Base-by-base conservation (phyloP, 1,284 basidiomycete genomes). In the Ceratobasidium sp. region DNA sequence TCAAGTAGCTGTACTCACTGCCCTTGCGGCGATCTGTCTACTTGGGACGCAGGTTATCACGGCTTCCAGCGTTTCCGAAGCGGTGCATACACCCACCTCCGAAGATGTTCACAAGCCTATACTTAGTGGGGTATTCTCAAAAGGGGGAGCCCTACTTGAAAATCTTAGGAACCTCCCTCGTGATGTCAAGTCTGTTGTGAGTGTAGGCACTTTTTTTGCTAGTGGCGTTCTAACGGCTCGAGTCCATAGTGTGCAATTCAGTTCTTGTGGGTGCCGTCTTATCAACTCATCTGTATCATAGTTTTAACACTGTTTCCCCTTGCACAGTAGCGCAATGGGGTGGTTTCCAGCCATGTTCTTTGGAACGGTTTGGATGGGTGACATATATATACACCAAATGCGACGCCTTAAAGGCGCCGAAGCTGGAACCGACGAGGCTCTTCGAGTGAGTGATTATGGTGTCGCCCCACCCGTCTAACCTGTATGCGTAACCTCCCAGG, bases 261-360 rank as follows among this genome's bases (percentile, higher is more conserved):
- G 82, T 94, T 96, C 83, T 96, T 96, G 93, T 95, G 80, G 78
- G 91, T 84, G 13, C 72, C 68, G 77, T 77, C n/a, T 48, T 19
- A 14, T 11, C 51, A 79, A 64, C 2, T n/a, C 61, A 19, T n/a
- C 16, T n/a, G 11, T n/a, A 49, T 31, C 14, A 16, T 49, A 3
- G 22, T 13, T 13, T 76, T 49, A 13, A 49, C 1, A 65, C 2
- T 31, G 24, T 46, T 14, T 29, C 14, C 14, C 19, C 1, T 31
- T 31, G 29, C 22, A 34, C 56, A 93, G 92, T 76, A 87, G 90
- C 2, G 94, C 88, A 88, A 85, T 94, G 75, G 92, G 88, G 1
- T 96, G 95, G 95, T 96, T 95, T 79, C 95, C 95, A 0, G 84
- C 95, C 34, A 84, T 96, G 1, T 96, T 97, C 83, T 97, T 95